phyloP scores from a whole-genome alignment of 257 asterid species.

The Lycium ferocissimum region DNA sequence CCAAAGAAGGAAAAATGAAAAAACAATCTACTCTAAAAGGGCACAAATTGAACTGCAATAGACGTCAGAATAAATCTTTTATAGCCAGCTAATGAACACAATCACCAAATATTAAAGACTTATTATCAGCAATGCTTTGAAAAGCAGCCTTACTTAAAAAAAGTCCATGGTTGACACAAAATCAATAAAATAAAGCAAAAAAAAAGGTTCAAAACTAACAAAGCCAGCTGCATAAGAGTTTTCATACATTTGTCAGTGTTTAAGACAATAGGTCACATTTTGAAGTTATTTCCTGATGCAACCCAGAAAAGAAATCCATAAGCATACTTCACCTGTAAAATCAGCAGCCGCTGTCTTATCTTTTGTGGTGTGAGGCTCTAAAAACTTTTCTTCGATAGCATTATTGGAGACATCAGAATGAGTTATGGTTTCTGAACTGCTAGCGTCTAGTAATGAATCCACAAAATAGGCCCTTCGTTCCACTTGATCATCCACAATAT shows the following conservation, averaged over 20 bases:
- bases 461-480: slow-evolving; percentile 87
- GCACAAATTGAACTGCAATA: slow-evolving; percentile 2
- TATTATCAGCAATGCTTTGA: background rate
- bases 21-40: background rate
- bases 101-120: slow-evolving; percentile 18
- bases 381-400: slow-evolving; percentile 51
- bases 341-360: slow-evolving; percentile 27
- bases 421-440: slow-evolving; percentile 45
- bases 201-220: slow-evolving; percentile 3
- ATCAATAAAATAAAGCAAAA: slow-evolving; percentile 22
- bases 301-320: slow-evolving; percentile 22
- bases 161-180: background rate
- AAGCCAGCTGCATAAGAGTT: slow-evolving; percentile 5
- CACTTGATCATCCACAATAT: slow-evolving; percentile 54
- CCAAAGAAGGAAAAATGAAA: slow-evolving; percentile 13
- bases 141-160: background rate
- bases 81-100: background rate
- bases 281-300: background rate
- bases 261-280: background rate
- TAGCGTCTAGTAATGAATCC: slow-evolving; percentile 65
- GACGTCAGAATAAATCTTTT: background rate
- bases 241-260: background rate
- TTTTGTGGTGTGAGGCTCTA: slow-evolving; percentile 45
- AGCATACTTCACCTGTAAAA: slow-evolving; percentile 41
- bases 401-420: slow-evolving; percentile 44